phyloP scores from a whole-genome alignment of 441 rosid species.

The Euphorbia schlechtendalii region DNA sequence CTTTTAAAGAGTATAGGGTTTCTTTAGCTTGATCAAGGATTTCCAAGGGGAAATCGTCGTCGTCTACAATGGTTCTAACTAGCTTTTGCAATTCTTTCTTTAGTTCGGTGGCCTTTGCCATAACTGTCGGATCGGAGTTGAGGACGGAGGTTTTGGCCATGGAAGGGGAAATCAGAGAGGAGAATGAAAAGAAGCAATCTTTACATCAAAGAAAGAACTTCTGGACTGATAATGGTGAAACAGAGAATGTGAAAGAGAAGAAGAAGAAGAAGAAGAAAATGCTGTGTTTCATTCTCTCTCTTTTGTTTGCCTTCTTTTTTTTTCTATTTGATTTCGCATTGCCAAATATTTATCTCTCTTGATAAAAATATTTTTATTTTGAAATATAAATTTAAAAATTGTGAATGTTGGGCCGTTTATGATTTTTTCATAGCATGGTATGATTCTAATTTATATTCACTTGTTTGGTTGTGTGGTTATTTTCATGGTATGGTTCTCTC shows the following conservation, averaged over 20 bases:
- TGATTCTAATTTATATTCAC: too few species aligned
- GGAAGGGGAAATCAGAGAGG: background rate
- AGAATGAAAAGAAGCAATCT: background rate
- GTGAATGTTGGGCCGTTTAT: too few species aligned
- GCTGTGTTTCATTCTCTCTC: constrained; percentile 20
- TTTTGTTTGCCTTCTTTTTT: background rate
- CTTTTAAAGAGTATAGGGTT: constrained; percentile 41
- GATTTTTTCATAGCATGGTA: too few species aligned
- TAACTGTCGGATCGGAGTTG: constrained; percentile 58
- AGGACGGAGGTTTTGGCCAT: constrained; percentile 73
- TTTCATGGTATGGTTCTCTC: too few species aligned
- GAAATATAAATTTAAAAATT: too few species aligned
- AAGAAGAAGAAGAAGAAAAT: background rate
- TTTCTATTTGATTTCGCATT: background rate
- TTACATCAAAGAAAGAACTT: background rate
- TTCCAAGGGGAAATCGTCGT: constrained; percentile 47
- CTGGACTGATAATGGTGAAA: constrained; percentile 8
- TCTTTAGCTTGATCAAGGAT: constrained; percentile 58
- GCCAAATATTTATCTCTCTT: background rate
- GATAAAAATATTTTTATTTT: too few species aligned
- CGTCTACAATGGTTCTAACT: constrained; percentile 52
- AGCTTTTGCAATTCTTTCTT: constrained; percentile 66
- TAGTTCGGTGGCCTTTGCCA: constrained; percentile 47
- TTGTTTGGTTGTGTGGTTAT: too few species aligned
- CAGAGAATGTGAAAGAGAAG: constrained; percentile 2